phyloP scores from a whole-genome alignment of 2,329 filamentous ascomycete species.

The Dothistroma pini region DNA sequence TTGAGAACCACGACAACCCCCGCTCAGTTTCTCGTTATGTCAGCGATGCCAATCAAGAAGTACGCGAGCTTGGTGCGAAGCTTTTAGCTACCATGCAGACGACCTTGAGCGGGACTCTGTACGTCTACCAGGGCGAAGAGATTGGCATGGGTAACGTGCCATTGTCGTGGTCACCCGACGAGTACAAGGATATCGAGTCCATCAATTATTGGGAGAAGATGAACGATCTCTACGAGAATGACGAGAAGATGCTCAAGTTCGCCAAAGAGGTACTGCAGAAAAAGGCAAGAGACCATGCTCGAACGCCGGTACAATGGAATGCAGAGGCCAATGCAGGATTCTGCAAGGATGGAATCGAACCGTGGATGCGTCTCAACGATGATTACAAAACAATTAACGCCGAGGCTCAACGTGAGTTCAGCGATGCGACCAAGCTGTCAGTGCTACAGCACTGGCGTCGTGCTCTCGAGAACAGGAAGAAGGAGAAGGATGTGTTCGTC shows the following conservation, averaged over 20 bases:
- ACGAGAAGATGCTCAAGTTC: slow-evolving; percentile 18
- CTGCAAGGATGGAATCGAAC: slow-evolving; percentile 48
- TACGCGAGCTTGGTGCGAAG: slow-evolving; percentile 46
- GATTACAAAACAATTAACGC: slow-evolving; percentile 56
- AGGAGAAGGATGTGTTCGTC: slow-evolving; percentile 57
- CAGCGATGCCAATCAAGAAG: slow-evolving; percentile 44
- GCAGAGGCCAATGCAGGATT: slow-evolving; percentile 58
- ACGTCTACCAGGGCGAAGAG: slow-evolving; percentile 52
- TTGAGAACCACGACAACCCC: slow-evolving; percentile 52
- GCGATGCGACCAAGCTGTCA: slow-evolving; percentile 37
- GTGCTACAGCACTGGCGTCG: slow-evolving; percentile 61
- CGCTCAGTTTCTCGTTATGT: slow-evolving; percentile 48
- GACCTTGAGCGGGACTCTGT: slow-evolving; percentile 48
- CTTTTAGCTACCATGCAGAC: slow-evolving; percentile 48
- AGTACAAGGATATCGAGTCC: slow-evolving; percentile 53
- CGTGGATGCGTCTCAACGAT: slow-evolving; percentile 61
- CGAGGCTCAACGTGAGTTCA: slow-evolving; percentile 45
- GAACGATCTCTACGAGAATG: slow-evolving; percentile 37
- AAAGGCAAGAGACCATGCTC: slow-evolving; percentile 44
- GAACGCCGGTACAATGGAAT: slow-evolving; percentile 68
- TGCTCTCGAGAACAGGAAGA: slow-evolving; percentile 53
- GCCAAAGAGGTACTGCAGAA: slow-evolving; percentile 19
- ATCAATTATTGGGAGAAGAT: slow-evolving; percentile 54
- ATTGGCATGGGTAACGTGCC: slow-evolving; percentile 51
- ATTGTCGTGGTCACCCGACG: slow-evolving; percentile 41